phyloP scores from a whole-genome alignment of 1,284 basidiomycete species.

The Neolentinus lepideus region DNA sequence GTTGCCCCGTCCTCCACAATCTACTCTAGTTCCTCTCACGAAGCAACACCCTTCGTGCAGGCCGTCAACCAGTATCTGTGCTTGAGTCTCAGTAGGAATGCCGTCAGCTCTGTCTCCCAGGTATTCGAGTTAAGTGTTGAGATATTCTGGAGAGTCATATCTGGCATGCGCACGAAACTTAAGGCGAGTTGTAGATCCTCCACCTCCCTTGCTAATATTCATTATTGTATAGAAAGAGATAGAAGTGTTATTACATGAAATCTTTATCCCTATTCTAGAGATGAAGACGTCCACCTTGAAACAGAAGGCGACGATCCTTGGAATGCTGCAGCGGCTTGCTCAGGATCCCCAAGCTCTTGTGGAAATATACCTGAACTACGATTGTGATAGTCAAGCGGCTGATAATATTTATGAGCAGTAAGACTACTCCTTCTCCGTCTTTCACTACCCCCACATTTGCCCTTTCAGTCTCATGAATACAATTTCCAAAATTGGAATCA shows the following conservation, averaged over 20 bases:
- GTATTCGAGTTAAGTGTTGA: slow-evolving; percentile 98
- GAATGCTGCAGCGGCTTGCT: slow-evolving; percentile 80
- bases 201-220: slow-evolving; percentile 1
- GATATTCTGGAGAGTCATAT: slow-evolving; percentile 96
- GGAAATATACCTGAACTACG: slow-evolving; percentile 97
- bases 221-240: slow-evolving; percentile 82
- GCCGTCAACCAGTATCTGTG: slow-evolving; percentile 95
- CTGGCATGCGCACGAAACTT: slow-evolving; percentile 91
- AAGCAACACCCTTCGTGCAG: slow-evolving; percentile 85
- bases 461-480: slow-evolving; percentile 79
- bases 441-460: not conserved
- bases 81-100: slow-evolving; percentile 89
- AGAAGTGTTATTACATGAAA: slow-evolving; percentile 96
- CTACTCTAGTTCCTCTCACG: slow-evolving; percentile 80
- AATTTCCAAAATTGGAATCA: slow-evolving; percentile 83
- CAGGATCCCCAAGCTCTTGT: slow-evolving; percentile 95
- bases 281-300: slow-evolving; percentile 96
- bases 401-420: slow-evolving; percentile 97
- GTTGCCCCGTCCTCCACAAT: slow-evolving; percentile 83
- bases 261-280: slow-evolving; percentile 97
- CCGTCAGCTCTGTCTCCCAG: slow-evolving; percentile 91
- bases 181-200: slow-evolving; percentile 49
- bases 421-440: slow-evolving; percentile 16
- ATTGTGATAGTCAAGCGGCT: slow-evolving; percentile 87
- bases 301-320: slow-evolving; percentile 88